Base-by-base conservation (phyloP, 2,329 filamentous ascomycete species). In the Metarhizium sp. region DNA sequence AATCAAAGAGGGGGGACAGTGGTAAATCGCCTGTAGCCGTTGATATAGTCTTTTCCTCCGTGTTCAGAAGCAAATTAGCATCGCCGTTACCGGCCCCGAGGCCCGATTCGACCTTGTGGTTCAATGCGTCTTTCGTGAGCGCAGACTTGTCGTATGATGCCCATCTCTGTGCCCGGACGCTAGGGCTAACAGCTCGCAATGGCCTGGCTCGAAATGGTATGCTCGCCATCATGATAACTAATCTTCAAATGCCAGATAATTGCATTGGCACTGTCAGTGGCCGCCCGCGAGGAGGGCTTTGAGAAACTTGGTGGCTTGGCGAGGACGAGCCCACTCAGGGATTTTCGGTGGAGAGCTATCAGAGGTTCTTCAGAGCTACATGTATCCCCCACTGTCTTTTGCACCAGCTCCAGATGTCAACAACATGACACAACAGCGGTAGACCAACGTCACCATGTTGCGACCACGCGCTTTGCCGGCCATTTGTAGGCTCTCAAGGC, bases 1-100 rank as follows among this genome's bases (percentile, higher is more conserved):
- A 72, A 70, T 83, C 73, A 65, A 82, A 76, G 13, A 84, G 53
- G 1, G 80, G 80, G 2, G 80, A 83, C 8, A 80, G 66, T 0
- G 80, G 80, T 1, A 84, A 66, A 2, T 68, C 58, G 7, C 79
- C 78, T 0, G 67, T 67, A 0, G 70, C 66, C 0, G 79, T 81
- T 13, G 60, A 59, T 52, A 83, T 66, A 1, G 71, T 76, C 59
- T 78, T 78, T 1, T 61, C 64, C 2, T 68, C 60, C 0, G 63
- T 20, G 45, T 80, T 62, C 48, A 81, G 61, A 50, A 63, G 64
- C 34, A 73, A 60, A 2, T 58, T 58, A 14, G 64, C 60, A 53
- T 63, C 64, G 16, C 70, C 59, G 6, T 60, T 60, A 54, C 66
- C 63, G 18, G 66, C 53, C 25, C 64, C 65, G 1, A 75, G 65